A percentile compares a stretch with the other conserved stretches of the same genome.
Evolutionary conservation across 2,329 filamentous ascomycete species (phyloP).

Genomic region (Ophiostoma tasmaniense): DNA sequence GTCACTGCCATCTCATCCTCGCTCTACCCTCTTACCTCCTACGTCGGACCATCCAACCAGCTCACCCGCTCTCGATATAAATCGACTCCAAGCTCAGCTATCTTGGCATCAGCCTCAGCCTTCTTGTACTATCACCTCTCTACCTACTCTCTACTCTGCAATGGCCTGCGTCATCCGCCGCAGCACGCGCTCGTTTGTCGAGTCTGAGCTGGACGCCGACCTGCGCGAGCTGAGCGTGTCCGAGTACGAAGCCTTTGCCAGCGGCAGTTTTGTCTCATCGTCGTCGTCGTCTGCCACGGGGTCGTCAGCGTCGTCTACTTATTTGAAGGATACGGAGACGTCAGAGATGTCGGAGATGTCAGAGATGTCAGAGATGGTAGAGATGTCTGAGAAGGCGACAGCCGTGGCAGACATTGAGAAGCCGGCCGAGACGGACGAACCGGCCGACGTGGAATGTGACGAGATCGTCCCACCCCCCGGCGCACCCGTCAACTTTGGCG

Average conservation of each 20-base stretch:
- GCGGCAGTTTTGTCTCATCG: too few relatives aligned
- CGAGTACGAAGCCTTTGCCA: too few relatives aligned
- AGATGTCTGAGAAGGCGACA: not conserved
- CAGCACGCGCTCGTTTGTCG: slow-evolving; percentile 18
- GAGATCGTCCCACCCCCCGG: slow-evolving; percentile 22
- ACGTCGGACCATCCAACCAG: not conserved
- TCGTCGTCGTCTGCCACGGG: not conserved
- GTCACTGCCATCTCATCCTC: not conserved
- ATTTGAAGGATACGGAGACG: not conserved
- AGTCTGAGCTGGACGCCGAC: slow-evolving; percentile 18
- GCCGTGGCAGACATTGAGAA: too few relatives aligned
- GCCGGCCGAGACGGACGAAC: not conserved
- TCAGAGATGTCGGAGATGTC: too few relatives aligned
- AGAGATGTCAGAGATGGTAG: too few relatives aligned
- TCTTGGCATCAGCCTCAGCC: not conserved
- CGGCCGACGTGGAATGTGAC: not conserved
- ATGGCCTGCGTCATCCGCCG: slow-evolving; percentile 19
- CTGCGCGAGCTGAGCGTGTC: slow-evolving; percentile 13
- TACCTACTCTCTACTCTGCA: not conserved
- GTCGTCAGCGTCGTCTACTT: too few relatives aligned
- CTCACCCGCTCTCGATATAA: not conserved
- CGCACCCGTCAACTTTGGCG: slow-evolving; percentile 63
- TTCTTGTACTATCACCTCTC: not conserved
- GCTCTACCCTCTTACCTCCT: not conserved
- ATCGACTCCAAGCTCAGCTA: not conserved